Evolutionary conservation across 768 basidiomycete genomes (phyloP).

Genomic region (Xerocomus potaroensis): DNA sequence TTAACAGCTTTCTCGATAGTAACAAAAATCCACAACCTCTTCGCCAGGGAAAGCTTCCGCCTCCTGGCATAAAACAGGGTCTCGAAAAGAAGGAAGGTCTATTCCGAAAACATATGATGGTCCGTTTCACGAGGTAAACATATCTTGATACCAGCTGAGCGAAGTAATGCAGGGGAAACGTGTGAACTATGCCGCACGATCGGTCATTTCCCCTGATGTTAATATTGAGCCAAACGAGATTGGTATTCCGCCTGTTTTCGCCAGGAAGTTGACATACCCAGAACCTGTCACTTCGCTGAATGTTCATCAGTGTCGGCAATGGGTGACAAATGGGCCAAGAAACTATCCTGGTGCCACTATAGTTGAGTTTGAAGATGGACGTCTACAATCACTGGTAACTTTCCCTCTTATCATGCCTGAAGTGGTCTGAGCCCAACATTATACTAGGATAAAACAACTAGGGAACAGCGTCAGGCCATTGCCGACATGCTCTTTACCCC

Average conservation of each 20-base stretch:
- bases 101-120: constrained; percentile 99
- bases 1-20: constrained; percentile 96
- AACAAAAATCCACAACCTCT: constrained; percentile 89
- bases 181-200: constrained; percentile 98
- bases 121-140: constrained; percentile 32
- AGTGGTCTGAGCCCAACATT: constrained; percentile 4
- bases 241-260: constrained; percentile 96
- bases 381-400: constrained; percentile 71
- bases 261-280: constrained; percentile 93
- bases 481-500: constrained; percentile 95
- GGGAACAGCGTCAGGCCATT: constrained; percentile 90
- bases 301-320: constrained; percentile 79
- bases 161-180: constrained; percentile 77
- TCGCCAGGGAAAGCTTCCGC: constrained; percentile 84
- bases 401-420: neutral
- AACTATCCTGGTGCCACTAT: constrained; percentile 90
- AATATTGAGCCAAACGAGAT: constrained; percentile 99
- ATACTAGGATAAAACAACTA: constrained; percentile 71
- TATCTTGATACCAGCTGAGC: neutral
- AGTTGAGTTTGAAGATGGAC: constrained; percentile 94
- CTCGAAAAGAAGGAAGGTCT: constrained; percentile 98
- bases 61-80: constrained; percentile 91
- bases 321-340: constrained; percentile 87
- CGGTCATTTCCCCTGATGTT: constrained; percentile 99
- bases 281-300: constrained; percentile 94